A percentile compares a stretch with the other conserved stretches of the same genome.
Evolutionary conservation across 2,329 filamentous ascomycete species (phyloP).

Genomic region (Knufia petricola): DNA sequence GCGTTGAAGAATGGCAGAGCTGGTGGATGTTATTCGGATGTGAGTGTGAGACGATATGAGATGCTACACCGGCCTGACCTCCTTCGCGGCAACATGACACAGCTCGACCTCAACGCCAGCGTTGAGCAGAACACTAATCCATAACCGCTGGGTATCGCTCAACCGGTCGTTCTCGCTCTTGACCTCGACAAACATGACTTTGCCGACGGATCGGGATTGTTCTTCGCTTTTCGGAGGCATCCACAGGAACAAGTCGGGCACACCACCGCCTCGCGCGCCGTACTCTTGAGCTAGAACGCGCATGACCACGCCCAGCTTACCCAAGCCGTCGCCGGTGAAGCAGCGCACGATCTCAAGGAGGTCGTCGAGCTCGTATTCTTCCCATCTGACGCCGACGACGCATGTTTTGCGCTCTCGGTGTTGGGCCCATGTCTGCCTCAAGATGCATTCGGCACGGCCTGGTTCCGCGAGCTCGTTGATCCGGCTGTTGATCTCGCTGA

Average conservation of each 20-base stretch:
- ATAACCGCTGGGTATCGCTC: constrained; percentile 90
- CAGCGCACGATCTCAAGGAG: constrained; percentile 67
- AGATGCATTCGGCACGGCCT: constrained; percentile 58
- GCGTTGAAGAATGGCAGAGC: too few species aligned
- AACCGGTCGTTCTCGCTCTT: constrained; percentile 84
- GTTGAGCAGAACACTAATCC: constrained; percentile 85
- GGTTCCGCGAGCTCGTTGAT: constrained; percentile 74
- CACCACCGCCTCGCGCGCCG: constrained; percentile 69
- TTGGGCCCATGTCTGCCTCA: constrained; percentile 57
- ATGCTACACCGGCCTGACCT: constrained; percentile 26
- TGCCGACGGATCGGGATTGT: constrained; percentile 41
- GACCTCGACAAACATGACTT: constrained; percentile 70
- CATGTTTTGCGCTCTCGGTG: constrained; percentile 67
- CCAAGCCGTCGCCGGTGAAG: constrained; percentile 49
- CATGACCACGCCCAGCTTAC: constrained; percentile 72
- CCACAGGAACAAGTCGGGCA: constrained; percentile 93
- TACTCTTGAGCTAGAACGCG: constrained; percentile 97
- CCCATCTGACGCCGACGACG: constrained; percentile 87
- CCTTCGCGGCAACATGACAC: constrained; percentile 54
- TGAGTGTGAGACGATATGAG: not conserved
- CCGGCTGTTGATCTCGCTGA: constrained; percentile 79
- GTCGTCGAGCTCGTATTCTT: constrained; percentile 63
- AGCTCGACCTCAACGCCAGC: constrained; percentile 81
- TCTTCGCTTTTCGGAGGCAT: constrained; percentile 28
- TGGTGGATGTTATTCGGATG: too few species aligned